Base-by-base conservation (phyloP, 495 filamentous ascomycete genomes). In the Talaromyces proteolyticus region DNA sequence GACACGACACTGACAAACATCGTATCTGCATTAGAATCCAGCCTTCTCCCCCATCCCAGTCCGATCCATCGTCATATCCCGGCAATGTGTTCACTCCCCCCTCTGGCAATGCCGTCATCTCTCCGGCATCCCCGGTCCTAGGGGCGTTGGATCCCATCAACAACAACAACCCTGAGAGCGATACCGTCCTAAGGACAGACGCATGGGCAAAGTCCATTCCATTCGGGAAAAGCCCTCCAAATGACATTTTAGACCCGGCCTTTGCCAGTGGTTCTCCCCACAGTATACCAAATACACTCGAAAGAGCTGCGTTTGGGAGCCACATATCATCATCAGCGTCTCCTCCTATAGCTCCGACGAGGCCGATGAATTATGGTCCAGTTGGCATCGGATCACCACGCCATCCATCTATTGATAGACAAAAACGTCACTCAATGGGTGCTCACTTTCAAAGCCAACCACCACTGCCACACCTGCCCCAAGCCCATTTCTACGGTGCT, bases 401-500 rank as follows among this genome's bases (percentile, higher is more conserved):
- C n/a, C 72, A 73, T 44, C 67, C 61, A 46, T 73, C 70, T 11
- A 51, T 59, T 10, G 72, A 72, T 47, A 55, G 67, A 40, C 58
- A 65, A 0, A 73, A 75, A 49, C 72, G 71, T 37, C 61, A 68
- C 36, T 77, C 73, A n/a, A 63, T 72, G 51, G 61, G 65, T 18
- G 70, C 65, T 42, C 67, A 70, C 2, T 63, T 68, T 51, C 57
- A 62, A 46, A 66, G 66, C 24, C 57, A 83, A 47, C 82, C 82
- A n/a, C 88, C 89, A 25, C 79, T 85, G 17, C 89, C 89, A 6
- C 89, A 94, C 66, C 78, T 89, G 46, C 82, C 86, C 0, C 91
- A 94, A 65, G 71, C 88, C 7, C 85, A 91, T 63, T 85, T 78
- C 63, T 83, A 81, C 57, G 70, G 73, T 14, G 66, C 76, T 2